These are phyloP conservation scores for Schizochytrium sp. DNA, from an alignment of 108 stramenopile species.

Conservation along the genomic window DNA sequence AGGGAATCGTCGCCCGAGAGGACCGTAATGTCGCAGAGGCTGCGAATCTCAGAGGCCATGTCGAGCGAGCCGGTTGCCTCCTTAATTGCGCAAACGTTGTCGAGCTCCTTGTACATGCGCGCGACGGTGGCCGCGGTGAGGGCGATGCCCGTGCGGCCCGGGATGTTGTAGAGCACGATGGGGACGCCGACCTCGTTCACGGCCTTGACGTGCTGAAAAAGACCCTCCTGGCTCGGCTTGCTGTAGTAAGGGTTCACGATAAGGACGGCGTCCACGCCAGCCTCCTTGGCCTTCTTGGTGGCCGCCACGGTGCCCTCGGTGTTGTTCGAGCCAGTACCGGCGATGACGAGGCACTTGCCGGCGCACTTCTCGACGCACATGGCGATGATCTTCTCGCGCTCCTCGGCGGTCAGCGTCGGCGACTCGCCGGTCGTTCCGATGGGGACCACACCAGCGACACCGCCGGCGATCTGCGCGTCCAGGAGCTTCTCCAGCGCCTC, in stretches of 20 bases:
- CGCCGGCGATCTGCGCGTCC: neutral
- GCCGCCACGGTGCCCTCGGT: constrained; percentile 54
- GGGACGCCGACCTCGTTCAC: constrained; percentile 67
- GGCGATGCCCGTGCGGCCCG: constrained; percentile 61
- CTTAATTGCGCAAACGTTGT: constrained; percentile 70
- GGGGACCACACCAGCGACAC: neutral
- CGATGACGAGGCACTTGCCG: constrained; percentile 12
- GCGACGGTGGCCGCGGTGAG: constrained; percentile 31
- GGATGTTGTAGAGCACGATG: constrained; percentile 80
- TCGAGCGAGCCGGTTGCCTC: constrained; percentile 60
- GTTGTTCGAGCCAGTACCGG: constrained; percentile 46
- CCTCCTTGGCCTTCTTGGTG: constrained; percentile 70
- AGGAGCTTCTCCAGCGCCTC: constrained; percentile 13
- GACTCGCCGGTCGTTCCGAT: constrained; percentile 22
- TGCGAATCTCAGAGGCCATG: neutral
- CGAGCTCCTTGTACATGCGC: constrained; percentile 53
- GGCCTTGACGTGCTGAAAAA: constrained; percentile 63
- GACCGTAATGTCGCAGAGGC: neutral
- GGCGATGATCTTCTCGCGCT: constrained; percentile 1
- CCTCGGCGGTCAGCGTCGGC: constrained; percentile 17
- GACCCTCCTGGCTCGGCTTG: constrained; percentile 74
- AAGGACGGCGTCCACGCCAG: constrained; percentile 78
- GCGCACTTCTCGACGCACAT: neutral
- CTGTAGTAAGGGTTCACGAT: constrained; percentile 86
- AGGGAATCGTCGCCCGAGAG: constrained; percentile 15